Base-by-base conservation (phyloP, 345 rosid species). In the Capsella bursapastoris region DNA sequence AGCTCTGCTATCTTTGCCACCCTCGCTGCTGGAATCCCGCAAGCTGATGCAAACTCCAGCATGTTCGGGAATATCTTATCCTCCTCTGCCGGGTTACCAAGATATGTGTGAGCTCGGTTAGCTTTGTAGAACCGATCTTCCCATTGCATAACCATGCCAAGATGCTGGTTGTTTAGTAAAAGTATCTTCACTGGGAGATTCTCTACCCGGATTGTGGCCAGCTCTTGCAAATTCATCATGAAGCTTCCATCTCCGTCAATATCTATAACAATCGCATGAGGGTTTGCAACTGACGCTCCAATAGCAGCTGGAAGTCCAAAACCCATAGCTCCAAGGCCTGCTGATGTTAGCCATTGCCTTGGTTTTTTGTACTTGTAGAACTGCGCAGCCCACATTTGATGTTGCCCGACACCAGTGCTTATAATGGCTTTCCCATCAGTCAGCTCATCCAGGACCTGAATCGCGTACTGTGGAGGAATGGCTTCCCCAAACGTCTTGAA, bases 341-440 rank as follows among this genome's bases (percentile, higher is more conserved):
- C 94, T 3, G 98, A 92, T 0, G 99, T 86, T 76, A 92, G 50
- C 98, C 97, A 95, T 69, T 92, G 98, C 34, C 91, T 89, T 14
- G 99, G 93, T 62, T 79, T 92, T 70, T 79, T 86, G 74, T 90
- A 96, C 77, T 89, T 96, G 86, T 96, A 96, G 77, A 88, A 92
- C 70, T 96, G 99, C n/a, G 99, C 98, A 18, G 99, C 97, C 98
- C 97, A 96, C 99, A 96, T 96, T 63, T 96, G 98, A 84, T 96
- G 99, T 66, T 96, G 99, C 13, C 98, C 99, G 15, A 92, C 98
- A 66, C 99, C 97, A 2, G 99, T 96, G 50, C 96, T 90, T 13
- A 96, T 65, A 55, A 96, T 92, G 0, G 98, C 99, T 44, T 90
- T 83, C 55, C 99, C 96, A 8, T 75, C 68, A 0, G 99, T 92